Evolutionary conservation across 495 filamentous ascomycete genomes (phyloP).

Genomic region (Penicillium samsonianum): DNA sequence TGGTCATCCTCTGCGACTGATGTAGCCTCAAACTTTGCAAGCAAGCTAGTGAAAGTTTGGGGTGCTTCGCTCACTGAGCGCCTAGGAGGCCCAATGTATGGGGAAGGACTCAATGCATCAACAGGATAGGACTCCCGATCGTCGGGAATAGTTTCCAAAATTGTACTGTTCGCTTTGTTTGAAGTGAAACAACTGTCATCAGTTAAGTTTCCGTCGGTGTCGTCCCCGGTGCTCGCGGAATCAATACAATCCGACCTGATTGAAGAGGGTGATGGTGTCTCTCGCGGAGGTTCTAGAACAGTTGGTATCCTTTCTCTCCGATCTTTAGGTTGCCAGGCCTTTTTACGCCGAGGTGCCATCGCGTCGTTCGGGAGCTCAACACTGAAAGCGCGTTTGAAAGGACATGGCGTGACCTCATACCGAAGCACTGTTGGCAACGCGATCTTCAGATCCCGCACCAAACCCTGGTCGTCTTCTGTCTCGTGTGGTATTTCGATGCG

Average conservation of each 20-base stretch:
- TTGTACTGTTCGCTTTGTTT: constrained; percentile 28
- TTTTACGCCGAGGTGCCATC: constrained; percentile 63
- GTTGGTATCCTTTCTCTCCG: constrained; percentile 44
- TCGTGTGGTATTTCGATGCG: constrained; percentile 78
- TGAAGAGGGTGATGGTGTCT: constrained; percentile 12
- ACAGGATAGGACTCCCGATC: constrained; percentile 24
- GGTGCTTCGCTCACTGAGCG: constrained; percentile 41
- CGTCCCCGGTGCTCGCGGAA: constrained; percentile 36
- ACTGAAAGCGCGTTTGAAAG: constrained; percentile 74
- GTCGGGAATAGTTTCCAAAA: constrained; percentile 31
- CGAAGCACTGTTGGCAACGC: constrained; percentile 70
- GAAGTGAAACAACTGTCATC: constrained; percentile 39
- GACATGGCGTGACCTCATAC: constrained; percentile 86
- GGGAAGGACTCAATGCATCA: constrained; percentile 19
- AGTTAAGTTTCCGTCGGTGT: constrained; percentile 43
- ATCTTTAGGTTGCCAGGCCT: constrained; percentile 67
- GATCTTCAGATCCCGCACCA: constrained; percentile 64
- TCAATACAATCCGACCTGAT: constrained; percentile 27
- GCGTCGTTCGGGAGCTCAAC: constrained; percentile 73
- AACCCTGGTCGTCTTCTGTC: constrained; percentile 57
- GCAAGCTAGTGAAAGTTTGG: constrained; percentile 48
- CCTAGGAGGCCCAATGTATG: constrained; percentile 19
- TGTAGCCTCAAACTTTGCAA: constrained; percentile 47
- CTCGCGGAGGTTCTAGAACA: constrained; percentile 1
- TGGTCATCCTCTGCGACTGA: constrained; percentile 29